Evolutionary conservation across 495 filamentous ascomycete genomes (phyloP).

Genomic region (Penicillium longicatenatum): DNA sequence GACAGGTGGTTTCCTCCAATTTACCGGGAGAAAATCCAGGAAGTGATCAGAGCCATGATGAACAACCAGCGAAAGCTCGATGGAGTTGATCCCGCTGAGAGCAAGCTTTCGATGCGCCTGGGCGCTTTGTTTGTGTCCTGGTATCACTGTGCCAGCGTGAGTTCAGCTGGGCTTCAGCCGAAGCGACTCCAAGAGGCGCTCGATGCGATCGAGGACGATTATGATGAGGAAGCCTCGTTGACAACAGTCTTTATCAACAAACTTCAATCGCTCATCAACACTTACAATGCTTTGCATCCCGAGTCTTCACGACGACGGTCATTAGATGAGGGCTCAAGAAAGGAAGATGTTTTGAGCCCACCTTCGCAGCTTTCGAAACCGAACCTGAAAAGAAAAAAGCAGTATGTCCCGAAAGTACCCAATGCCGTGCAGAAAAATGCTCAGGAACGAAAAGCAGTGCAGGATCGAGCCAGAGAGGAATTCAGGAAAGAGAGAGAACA

Average conservation of each 20-base stretch:
- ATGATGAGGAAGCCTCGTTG: not conserved
- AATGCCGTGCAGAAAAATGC: slow-evolving; percentile 47
- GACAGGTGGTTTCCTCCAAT: not conserved
- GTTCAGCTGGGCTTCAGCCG: not conserved
- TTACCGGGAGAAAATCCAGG: slow-evolving; percentile 10
- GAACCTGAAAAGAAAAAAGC: slow-evolving; percentile 37
- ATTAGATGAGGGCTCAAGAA: not conserved
- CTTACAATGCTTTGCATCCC: not conserved
- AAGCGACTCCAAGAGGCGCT: not conserved
- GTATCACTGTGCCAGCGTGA: slow-evolving; percentile 27
- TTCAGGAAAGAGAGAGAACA: slow-evolving; percentile 45
- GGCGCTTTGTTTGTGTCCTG: slow-evolving; percentile 43
- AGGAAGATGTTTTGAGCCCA: not conserved
- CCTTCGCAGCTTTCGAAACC: not conserved
- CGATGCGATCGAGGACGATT: not conserved
- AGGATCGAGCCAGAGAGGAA: slow-evolving; percentile 35
- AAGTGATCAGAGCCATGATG: slow-evolving; percentile 12
- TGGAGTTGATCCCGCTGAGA: slow-evolving; percentile 4
- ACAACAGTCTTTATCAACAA: not conserved
- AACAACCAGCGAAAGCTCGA: slow-evolving; percentile 1
- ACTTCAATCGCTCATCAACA: not conserved
- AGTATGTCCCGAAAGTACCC: slow-evolving; percentile 45
- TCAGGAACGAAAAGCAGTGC: slow-evolving; percentile 49
- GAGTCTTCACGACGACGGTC: not conserved
- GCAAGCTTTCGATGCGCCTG: slow-evolving; percentile 41